These are phyloP conservation scores for Solanum pinnatisectum DNA, from an alignment of 257 asterid species.

Conservation along the genomic window DNA sequence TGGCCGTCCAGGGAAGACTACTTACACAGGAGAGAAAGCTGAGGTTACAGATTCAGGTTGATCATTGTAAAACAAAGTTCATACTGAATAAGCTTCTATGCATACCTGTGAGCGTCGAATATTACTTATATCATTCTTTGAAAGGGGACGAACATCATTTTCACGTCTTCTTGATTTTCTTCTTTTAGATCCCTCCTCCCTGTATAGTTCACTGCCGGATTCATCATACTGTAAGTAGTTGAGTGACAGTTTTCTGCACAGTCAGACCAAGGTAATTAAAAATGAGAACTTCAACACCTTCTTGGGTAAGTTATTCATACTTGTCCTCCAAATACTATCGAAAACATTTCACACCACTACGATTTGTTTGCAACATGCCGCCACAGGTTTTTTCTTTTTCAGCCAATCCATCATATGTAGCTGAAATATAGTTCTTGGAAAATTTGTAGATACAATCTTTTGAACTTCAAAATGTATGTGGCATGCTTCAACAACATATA, in stretches of 20 bases:
- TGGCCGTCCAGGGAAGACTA: too few relatives aligned
- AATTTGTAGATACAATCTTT: background rate
- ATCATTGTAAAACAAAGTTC: background rate
- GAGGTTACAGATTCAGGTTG: too few relatives aligned
- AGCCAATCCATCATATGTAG: background rate
- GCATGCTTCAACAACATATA: background rate
- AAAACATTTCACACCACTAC: background rate
- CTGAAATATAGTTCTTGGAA: background rate
- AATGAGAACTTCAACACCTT: background rate
- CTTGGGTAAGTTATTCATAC: background rate
- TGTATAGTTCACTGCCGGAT: conserved; percentile 28
- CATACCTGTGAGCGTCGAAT: conserved; percentile 78
- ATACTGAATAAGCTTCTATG: background rate
- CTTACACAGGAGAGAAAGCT: too few relatives aligned
- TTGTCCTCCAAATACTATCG: background rate
- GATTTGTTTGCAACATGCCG: background rate
- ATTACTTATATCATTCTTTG: conserved; percentile 61
- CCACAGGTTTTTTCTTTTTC: background rate
- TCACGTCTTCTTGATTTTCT: conserved; percentile 56
- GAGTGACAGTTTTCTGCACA: conserved; percentile 63
- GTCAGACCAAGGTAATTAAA: conserved; percentile 9
- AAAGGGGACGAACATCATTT: conserved; percentile 35
- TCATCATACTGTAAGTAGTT: conserved; percentile 56
- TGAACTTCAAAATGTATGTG: background rate
- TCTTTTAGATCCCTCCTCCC: conserved; percentile 61